These are phyloP conservation scores for Ogataea polymorpha DNA, from an alignment of 805 yeast genomes.

Conservation along the genomic window DNA sequence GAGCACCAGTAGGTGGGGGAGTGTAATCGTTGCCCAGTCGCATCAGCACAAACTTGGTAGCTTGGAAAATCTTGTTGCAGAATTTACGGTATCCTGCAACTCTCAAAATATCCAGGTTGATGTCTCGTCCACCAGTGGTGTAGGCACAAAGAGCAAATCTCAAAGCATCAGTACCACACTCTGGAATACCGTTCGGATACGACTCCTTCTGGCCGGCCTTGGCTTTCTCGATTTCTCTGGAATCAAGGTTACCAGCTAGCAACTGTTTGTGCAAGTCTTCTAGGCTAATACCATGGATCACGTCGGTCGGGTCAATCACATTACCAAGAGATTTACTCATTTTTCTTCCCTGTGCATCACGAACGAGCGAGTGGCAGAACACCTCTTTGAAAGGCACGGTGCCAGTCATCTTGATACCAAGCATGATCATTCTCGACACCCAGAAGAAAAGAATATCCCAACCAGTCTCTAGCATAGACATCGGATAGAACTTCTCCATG, in stretches of 20 bases:
- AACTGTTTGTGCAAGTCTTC: conserved; percentile 77
- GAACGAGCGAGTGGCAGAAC: conserved; percentile 95
- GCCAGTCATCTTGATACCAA: conserved; percentile 89
- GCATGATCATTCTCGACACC: conserved; percentile 95
- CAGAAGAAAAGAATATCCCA: conserved; percentile 99
- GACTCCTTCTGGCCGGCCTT: conserved; percentile 81
- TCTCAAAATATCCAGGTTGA: conserved; percentile 91
- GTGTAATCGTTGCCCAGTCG: conserved; percentile 84
- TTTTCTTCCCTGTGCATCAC: conserved; percentile 99
- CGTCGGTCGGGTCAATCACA: conserved; percentile 94
- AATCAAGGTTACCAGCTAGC: conserved; percentile 78
- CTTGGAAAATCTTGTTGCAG: conserved; percentile 99
- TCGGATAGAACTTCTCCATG: conserved; percentile 76
- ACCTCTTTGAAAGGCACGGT: conserved; percentile 92
- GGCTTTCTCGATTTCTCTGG: conserved; percentile 84
- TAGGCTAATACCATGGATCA: conserved; percentile 81
- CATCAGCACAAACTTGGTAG: conserved; percentile 93
- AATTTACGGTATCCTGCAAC: conserved; percentile 99
- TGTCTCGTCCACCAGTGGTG: conserved; percentile 98
- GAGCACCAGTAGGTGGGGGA: conserved; percentile 63
- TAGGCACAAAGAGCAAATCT: conserved; percentile 98
- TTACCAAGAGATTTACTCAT: conserved; percentile 98
- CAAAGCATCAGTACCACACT: conserved; percentile 98
- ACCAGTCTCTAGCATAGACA: conserved; percentile 95
- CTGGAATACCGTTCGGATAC: conserved; percentile 96